Evolutionary conservation across 2,329 filamentous ascomycete species (phyloP), one percentile per base, ranked within the genome.

Genomic region (Lecanicillium sp.): DNA sequence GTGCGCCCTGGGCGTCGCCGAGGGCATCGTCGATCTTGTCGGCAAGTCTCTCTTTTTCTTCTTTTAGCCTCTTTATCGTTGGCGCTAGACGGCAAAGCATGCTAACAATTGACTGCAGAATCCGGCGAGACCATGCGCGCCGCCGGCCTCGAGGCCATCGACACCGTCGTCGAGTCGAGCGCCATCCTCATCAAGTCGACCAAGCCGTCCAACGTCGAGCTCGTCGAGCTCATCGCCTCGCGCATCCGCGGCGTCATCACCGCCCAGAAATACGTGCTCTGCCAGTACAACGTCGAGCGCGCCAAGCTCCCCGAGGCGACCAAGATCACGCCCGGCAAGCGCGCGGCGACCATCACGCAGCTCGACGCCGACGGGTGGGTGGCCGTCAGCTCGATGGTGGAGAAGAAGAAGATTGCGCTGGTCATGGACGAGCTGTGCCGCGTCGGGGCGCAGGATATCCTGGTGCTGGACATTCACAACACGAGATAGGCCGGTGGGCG

Each of bases 71-170:
- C n/a, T n/a, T n/a, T n/a, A n/a, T n/a, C n/a, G n/a, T n/a, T n/a
- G n/a, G n/a, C n/a, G n/a, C 82, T 98, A 50, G 93, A 98, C 62
- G 90, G 89, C 93, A 69, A 64, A 86, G 79, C 17, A 14, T 20
- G 24, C 49, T 42, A 17, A 51, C 29, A 12, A 8, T 20, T 17
- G 14, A 11, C 10, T 5, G 19, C 27, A 93, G 91, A 98, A 74
- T 97, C 93, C 17, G 93, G 93, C 49, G 91, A 97, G 69, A 98
- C 93, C 0, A 98, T 98, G 93, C 86, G 87, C 61, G 93, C 91
- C 17, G 91, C 91, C 36, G 93, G 93, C 20, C 78, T 98, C 43
- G 90, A 90, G 70, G 85, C 91, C 49, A 96, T 97, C 58, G 90
- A 93, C 58, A 98, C 93, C 2, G 90, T 98, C 21, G 78, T 96